Conservation (phyloP, 2,329 filamentous ascomycete species). For the Leptographium radiaticola region DNA sequence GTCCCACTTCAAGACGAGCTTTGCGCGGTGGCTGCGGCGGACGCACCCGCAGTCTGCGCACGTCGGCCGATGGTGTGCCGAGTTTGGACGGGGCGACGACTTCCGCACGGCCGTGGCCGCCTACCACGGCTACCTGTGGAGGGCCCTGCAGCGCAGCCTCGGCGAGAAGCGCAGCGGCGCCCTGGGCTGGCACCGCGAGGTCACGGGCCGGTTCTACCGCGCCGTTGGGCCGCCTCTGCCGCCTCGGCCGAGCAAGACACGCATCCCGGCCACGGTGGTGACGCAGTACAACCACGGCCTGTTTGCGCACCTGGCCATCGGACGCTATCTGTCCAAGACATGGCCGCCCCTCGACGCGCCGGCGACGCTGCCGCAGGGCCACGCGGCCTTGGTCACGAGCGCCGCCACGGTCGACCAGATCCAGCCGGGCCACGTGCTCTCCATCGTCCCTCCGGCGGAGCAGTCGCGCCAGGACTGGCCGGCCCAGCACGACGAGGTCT, state of each 20-base stretch:
- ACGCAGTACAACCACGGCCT: slow-evolving; percentile 54
- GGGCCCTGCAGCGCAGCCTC: slow-evolving; percentile 44
- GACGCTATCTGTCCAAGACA: slow-evolving; percentile 27
- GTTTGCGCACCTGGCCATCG: slow-evolving; percentile 52
- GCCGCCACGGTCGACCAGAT: slow-evolving; percentile 16
- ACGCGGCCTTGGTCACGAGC: neutral
- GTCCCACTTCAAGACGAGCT: slow-evolving; percentile 46
- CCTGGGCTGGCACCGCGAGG: slow-evolving; percentile 35
- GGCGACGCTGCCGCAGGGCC: slow-evolving; percentile 1
- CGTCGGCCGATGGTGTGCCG: slow-evolving; percentile 46
- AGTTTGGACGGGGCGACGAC: slow-evolving; percentile 37
- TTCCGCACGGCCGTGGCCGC: slow-evolving; percentile 49
- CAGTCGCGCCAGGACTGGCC: slow-evolving; percentile 24
- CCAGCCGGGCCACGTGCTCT: slow-evolving; percentile 34
- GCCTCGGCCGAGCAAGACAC: no score
- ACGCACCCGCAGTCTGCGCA: slow-evolving; percentile 26
- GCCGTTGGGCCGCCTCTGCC: no score
- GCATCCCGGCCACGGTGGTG: slow-evolving; percentile 42
- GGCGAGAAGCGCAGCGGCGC: slow-evolving; percentile 6
- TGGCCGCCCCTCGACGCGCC: neutral
- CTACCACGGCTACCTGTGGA: slow-evolving; percentile 50
- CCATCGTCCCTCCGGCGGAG: no score
- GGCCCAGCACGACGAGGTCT: neutral
- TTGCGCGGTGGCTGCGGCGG: slow-evolving; percentile 40
- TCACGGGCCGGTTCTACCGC: neutral